phyloP scores from a whole-genome alignment of 2,329 filamentous ascomycete species.

The Dendrostoma leiphaemia region DNA sequence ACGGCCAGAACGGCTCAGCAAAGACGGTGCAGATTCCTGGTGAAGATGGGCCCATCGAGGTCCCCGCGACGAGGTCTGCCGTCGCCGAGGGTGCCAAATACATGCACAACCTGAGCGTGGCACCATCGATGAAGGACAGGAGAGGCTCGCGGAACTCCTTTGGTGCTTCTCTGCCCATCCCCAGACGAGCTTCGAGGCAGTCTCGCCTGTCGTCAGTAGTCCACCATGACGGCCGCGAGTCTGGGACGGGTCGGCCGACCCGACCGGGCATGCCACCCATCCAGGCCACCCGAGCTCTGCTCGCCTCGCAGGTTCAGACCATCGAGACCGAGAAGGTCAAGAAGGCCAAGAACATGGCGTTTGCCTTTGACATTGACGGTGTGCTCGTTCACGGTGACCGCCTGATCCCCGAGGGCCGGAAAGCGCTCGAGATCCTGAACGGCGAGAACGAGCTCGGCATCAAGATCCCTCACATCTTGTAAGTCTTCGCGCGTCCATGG shows the following conservation, averaged over 20 bases:
- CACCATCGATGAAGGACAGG: constrained; percentile 66
- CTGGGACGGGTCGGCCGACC: constrained; percentile 39
- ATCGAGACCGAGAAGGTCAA: constrained; percentile 63
- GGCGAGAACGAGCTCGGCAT: constrained; percentile 76
- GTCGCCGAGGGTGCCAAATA: constrained; percentile 66
- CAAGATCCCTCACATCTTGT: constrained; percentile 72
- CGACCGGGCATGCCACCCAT: constrained; percentile 58
- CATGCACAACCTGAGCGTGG: constrained; percentile 71
- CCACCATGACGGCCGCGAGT: constrained; percentile 35
- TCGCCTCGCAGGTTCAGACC: constrained; percentile 69
- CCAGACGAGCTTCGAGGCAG: constrained; percentile 61
- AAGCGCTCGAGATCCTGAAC: constrained; percentile 68
- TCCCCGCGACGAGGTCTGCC: constrained; percentile 66
- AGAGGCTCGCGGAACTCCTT: constrained; percentile 74
- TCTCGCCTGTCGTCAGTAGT: constrained; percentile 64
- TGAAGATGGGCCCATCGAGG: constrained; percentile 59
- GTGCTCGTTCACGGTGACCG: constrained; percentile 72
- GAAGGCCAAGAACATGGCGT: constrained; percentile 76
- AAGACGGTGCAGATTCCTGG: constrained; percentile 39
- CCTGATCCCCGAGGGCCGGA: constrained; percentile 65
- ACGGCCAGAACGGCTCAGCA: constrained; percentile 23
- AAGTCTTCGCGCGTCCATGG: neutral
- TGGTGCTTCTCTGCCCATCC: constrained; percentile 70
- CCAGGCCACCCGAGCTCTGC: constrained; percentile 63
- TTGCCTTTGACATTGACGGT: constrained; percentile 78